Conservation (phyloP, 1,284 basidiomycete genomes). For the Ganoderma lucidum region DNA sequence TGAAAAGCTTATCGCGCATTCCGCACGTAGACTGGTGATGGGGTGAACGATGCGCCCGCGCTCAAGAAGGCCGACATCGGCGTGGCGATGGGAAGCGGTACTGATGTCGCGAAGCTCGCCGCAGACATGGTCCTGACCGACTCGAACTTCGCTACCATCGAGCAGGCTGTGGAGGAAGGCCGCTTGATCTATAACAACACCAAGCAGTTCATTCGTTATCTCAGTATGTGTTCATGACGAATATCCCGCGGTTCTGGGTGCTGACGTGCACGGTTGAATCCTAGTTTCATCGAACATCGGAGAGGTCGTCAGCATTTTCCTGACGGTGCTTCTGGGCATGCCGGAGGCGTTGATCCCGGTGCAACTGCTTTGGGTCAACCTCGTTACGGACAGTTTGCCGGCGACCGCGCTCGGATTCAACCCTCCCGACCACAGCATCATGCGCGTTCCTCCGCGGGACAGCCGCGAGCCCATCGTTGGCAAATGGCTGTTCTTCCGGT, state of each 20-base stretch:
- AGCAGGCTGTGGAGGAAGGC: constrained; percentile 96
- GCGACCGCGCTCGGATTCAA: constrained; percentile 99
- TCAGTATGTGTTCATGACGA: constrained; percentile 60
- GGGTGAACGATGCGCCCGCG: constrained; percentile 97
- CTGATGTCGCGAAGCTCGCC: constrained; percentile 97
- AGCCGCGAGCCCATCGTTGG: constrained; percentile 91
- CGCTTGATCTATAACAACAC: constrained; percentile 99
- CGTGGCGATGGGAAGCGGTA: constrained; percentile 99
- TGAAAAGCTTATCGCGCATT: constrained; percentile 24
- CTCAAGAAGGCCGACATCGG: constrained; percentile 98
- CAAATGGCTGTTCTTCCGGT: constrained; percentile 95
- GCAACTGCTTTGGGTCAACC: constrained; percentile 97
- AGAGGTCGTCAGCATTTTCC: constrained; percentile 97
- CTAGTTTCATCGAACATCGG: constrained; percentile 99
- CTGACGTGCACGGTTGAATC: constrained; percentile 11
- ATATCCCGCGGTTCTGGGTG: background rate
- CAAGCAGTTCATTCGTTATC: constrained; percentile 96
- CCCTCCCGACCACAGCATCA: constrained; percentile 95
- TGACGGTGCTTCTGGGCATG: constrained; percentile 97
- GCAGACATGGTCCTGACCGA: constrained; percentile 96
- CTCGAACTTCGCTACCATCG: constrained; percentile 92
- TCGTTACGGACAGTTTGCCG: constrained; percentile 95
- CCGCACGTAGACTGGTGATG: constrained; percentile 78
- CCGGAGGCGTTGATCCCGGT: constrained; percentile 98
- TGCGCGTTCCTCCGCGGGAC: constrained; percentile 91